Evolutionary conservation across 768 basidiomycete species (phyloP).

Genomic region (Kwoniella europaea): DNA sequence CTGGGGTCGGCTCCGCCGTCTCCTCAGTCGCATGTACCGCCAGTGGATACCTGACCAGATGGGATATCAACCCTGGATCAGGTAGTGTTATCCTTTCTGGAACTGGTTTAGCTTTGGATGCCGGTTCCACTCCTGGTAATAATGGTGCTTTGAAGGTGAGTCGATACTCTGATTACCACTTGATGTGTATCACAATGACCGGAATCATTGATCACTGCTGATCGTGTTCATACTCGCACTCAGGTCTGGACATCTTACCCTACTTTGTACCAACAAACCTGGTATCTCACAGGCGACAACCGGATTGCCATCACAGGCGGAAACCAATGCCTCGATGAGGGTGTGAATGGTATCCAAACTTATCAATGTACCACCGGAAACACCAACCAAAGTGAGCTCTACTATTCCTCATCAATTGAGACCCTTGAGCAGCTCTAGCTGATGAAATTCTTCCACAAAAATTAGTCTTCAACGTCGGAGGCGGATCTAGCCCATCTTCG

Average conservation of each 20-base stretch:
- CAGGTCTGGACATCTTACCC: not conserved
- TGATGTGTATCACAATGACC: too few relatives aligned
- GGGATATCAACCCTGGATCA: constrained; percentile 34
- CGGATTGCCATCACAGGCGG: constrained; percentile 56
- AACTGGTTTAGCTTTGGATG: constrained; percentile 23
- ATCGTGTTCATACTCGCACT: too few relatives aligned
- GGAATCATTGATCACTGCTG: too few relatives aligned
- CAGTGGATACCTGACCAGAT: constrained; percentile 11
- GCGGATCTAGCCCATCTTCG: constrained; percentile 2
- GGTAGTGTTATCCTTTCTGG: constrained; percentile 29
- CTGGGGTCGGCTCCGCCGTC: constrained; percentile 9
- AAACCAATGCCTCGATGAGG: constrained; percentile 52
- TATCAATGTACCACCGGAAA: constrained; percentile 55
- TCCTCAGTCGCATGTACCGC: constrained; percentile 1
- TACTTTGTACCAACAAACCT: constrained; percentile 16
- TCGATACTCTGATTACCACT: too few relatives aligned
- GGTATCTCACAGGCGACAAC: constrained; percentile 50
- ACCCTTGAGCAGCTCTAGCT: too few relatives aligned
- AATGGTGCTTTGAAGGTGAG: constrained; percentile 32
- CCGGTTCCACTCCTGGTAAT: constrained; percentile 23
- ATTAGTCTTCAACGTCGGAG: not conserved
- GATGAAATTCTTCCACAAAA: too few relatives aligned
- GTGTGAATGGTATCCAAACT: constrained; percentile 44
- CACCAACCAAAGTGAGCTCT: constrained; percentile 49
- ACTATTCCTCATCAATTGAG: too few relatives aligned